Conservation (phyloP, 306 rosid genomes). For the Astragalus membranaceus region DNA sequence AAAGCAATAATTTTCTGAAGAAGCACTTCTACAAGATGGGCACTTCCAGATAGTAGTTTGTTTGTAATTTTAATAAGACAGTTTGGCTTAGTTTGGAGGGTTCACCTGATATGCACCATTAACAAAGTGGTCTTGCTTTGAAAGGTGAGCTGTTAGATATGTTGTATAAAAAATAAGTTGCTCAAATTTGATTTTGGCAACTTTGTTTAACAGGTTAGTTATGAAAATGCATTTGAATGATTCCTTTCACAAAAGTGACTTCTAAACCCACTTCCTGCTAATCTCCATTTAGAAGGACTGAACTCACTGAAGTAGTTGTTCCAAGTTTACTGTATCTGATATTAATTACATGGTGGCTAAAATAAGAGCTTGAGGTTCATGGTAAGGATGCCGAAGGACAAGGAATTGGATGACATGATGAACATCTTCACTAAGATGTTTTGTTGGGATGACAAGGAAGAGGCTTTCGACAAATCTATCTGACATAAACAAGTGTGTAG, state of each 20-base stretch:
- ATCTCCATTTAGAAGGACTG: not conserved
- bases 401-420: too few relatives aligned
- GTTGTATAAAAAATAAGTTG: not conserved
- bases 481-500: too few relatives aligned
- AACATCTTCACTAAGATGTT: too few relatives aligned
- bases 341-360: too few relatives aligned
- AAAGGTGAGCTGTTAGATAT: not conserved
- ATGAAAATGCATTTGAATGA: not conserved
- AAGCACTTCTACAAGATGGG: not conserved
- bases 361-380: too few relatives aligned
- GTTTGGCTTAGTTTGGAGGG: not conserved
- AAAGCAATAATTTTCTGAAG: not conserved
- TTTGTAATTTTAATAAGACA: constrained; percentile 8
- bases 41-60: not conserved
- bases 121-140: not conserved
- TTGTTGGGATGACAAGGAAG: too few relatives aligned
- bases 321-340: not conserved
- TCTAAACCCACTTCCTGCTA: not conserved
- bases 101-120: not conserved
- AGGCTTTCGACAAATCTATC: too few relatives aligned
- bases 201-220: not conserved
- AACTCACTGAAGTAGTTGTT: too few relatives aligned
- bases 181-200: not conserved
- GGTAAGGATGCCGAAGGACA: too few relatives aligned
- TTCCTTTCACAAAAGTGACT: not conserved